Percentiles rank a stretch among this genome's conserved stretches.
Conservation (phyloP, 495 filamentous ascomycete genomes). For the Acidiella bohemica region DNA sequence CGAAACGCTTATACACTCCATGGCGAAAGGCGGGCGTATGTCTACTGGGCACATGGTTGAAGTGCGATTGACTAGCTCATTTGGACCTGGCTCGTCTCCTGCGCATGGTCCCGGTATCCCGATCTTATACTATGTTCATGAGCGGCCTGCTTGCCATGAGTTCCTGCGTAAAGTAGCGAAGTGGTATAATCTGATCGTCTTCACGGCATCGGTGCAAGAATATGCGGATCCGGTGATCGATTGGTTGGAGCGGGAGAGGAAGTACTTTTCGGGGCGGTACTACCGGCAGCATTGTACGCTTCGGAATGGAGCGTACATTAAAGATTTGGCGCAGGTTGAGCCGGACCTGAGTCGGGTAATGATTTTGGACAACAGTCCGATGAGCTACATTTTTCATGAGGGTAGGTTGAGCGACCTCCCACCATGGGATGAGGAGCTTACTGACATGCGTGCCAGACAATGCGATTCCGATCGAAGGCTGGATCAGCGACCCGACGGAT, state of each 20-base stretch:
- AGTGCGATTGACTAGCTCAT: conserved; percentile 71
- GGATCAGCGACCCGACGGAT: conserved; percentile 84
- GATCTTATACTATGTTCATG: conserved; percentile 97
- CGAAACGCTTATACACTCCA: conserved; percentile 92
- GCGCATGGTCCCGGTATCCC: conserved; percentile 72
- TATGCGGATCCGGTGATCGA: conserved; percentile 98
- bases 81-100: conserved; percentile 33
- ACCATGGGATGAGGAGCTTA: neutral
- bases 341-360: conserved; percentile 93
- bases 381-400: conserved; percentile 98
- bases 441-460: conserved; percentile 50
- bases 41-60: conserved; percentile 97
- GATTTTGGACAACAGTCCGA: conserved; percentile 95
- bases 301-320: conserved; percentile 91
- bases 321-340: conserved; percentile 90
- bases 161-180: conserved; percentile 82
- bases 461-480: conserved; percentile 84
- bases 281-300: conserved; percentile 95
- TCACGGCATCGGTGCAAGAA: conserved; percentile 94
- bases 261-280: conserved; percentile 83
- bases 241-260: conserved; percentile 92
- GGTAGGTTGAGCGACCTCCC: conserved; percentile 40
- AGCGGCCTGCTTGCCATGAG: conserved; percentile 91
- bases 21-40: conserved; percentile 92
- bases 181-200: conserved; percentile 97